Evolutionary conservation across 176 grass and related monocot species (phyloP).

Genomic region (Ampelocalamus luodianensis): DNA sequence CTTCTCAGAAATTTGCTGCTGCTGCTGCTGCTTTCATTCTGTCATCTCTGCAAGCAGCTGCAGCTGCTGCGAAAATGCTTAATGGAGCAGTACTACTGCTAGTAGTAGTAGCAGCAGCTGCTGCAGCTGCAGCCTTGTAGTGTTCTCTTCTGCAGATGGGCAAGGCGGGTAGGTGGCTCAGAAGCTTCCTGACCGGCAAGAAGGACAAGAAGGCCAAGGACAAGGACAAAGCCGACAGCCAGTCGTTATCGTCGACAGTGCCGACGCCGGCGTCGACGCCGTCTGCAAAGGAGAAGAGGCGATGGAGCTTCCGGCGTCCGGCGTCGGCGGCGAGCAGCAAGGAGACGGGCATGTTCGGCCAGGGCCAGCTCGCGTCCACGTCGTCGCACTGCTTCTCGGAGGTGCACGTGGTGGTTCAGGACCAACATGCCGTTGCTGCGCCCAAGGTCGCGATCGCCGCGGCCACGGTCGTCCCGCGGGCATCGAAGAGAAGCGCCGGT

Average conservation of each 20-base stretch:
- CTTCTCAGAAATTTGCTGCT: not conserved
- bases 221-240: constrained; percentile 29
- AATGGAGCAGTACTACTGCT: not conserved
- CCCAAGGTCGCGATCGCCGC: not conserved
- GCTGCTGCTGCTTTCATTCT: not conserved
- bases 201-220: constrained; percentile 47
- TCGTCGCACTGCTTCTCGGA: constrained; percentile 59
- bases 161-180: constrained; percentile 71
- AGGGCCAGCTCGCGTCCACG: constrained; percentile 43
- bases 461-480: not conserved
- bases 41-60: not conserved
- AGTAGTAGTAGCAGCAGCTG: not conserved
- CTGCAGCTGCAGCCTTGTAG: not conserved
- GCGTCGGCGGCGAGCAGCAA: constrained; percentile 24
- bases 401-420: constrained; percentile 37
- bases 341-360: constrained; percentile 10
- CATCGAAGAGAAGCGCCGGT: not conserved
- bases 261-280: constrained; percentile 16
- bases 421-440: constrained; percentile 24
- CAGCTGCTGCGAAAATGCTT: not conserved
- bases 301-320: constrained; percentile 75
- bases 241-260: constrained; percentile 6
- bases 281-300: constrained; percentile 51
- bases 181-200: constrained; percentile 50
- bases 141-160: constrained; percentile 48